These are phyloP conservation scores for Rhododendron vialii DNA, from an alignment of 148 eudicot species.

Conservation along the genomic window DNA sequence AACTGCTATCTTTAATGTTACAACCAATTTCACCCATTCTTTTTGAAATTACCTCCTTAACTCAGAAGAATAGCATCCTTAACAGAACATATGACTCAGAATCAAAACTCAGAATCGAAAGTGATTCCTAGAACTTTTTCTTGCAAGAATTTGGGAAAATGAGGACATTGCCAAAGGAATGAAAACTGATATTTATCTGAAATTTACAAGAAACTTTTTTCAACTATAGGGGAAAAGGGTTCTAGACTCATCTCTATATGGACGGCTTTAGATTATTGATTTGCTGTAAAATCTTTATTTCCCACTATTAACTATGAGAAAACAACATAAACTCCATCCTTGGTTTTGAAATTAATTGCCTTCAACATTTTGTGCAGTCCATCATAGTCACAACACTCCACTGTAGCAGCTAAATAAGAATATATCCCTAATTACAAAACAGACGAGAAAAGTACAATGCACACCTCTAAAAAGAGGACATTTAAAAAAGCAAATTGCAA, in stretches of 20 bases:
- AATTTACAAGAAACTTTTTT: neutral
- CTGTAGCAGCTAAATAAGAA: neutral
- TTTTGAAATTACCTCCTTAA: neutral
- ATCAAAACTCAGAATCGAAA: neutral
- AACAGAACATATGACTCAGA: neutral
- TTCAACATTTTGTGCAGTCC: neutral
- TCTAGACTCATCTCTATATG: neutral
- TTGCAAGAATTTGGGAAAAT: neutral
- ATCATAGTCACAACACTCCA: neutral
- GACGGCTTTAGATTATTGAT: neutral
- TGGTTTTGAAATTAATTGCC: neutral
- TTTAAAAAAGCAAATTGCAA: neutral
- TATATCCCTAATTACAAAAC: neutral
- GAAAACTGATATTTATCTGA: neutral
- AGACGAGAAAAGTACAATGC: neutral
- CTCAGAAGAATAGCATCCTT: neutral
- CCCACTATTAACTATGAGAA: neutral
- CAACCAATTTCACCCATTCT: neutral
- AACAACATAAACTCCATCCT: neutral
- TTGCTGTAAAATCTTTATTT: neutral
- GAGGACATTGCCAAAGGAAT: neutral
- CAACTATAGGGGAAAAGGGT: neutral
- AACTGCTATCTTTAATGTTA: neutral
- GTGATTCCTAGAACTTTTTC: neutral
- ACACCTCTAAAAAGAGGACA: neutral